These are phyloP conservation scores for Eustoma russellianum DNA, from an alignment of 257 asterid genomes.

Conservation along the genomic window DNA sequence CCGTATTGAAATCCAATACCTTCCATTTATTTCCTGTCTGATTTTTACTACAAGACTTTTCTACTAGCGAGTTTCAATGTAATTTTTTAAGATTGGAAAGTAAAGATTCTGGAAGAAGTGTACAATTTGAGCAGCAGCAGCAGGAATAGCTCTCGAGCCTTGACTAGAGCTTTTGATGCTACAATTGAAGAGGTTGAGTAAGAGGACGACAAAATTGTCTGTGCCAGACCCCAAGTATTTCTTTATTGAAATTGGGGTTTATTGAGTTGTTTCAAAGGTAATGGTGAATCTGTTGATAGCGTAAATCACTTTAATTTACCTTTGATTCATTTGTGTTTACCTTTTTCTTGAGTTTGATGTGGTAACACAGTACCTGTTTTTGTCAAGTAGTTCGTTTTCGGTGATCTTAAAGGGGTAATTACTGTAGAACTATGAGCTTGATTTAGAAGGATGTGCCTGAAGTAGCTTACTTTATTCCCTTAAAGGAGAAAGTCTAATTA, in stretches of 20 bases:
- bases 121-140: not conserved
- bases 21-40: not conserved
- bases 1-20: not conserved
- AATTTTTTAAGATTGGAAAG: not conserved
- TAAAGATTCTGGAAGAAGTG: not conserved
- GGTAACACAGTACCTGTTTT: too few species aligned
- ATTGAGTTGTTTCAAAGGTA: not conserved
- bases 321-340: too few species aligned
- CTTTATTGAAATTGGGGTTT: too few species aligned
- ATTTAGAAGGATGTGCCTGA: too few species aligned
- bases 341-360: too few species aligned
- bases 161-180: not conserved
- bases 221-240: too few species aligned
- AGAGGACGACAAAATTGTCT: not conserved
- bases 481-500: too few species aligned
- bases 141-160: not conserved
- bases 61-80: not conserved
- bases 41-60: not conserved
- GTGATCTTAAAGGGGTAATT: too few species aligned
- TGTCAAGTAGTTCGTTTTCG: too few species aligned
- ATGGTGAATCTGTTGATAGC: not conserved
- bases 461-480: too few species aligned
- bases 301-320: too few species aligned
- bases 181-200: not conserved
- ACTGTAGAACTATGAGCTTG: too few species aligned